These are phyloP conservation scores for Perilla frutescens DNA, from an alignment of 257 asterid genomes.

Conservation along the genomic window DNA sequence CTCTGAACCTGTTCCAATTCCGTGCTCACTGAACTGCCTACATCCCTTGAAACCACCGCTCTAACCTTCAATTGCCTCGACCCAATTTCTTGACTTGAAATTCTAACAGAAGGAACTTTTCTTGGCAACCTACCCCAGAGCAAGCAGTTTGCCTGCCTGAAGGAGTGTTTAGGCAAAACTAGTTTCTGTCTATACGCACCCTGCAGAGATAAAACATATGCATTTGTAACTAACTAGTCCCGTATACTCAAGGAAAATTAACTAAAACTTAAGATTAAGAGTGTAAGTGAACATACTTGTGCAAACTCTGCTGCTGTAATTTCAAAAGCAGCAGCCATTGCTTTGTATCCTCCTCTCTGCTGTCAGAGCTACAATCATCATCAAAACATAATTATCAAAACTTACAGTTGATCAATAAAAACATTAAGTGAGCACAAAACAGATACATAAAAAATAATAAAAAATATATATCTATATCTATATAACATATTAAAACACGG, in stretches of 20 bases:
- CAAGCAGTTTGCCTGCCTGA: slow-evolving; percentile 28
- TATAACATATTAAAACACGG: too few species aligned
- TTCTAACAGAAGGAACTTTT: slow-evolving; percentile 1
- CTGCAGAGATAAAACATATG: slow-evolving; percentile 11
- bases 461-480: too few species aligned
- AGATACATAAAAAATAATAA: not conserved
- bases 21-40: slow-evolving; percentile 17
- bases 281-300: slow-evolving; percentile 46
- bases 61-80: slow-evolving; percentile 23
- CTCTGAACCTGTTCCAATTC: slow-evolving; percentile 33
- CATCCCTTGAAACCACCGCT: slow-evolving; percentile 33
- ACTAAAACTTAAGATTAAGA: not conserved
- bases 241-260: not conserved
- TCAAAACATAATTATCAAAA: not conserved
- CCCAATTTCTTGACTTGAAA: slow-evolving; percentile 13
- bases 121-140: slow-evolving; percentile 29
- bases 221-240: not conserved
- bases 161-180: slow-evolving; percentile 32
- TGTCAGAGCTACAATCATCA: slow-evolving; percentile 25
- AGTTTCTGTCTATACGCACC: slow-evolving; percentile 33
- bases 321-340: slow-evolving; percentile 68
- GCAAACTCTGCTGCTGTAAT: slow-evolving; percentile 67
- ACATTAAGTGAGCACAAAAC: not conserved
- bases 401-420: not conserved
- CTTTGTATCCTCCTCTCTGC: slow-evolving; percentile 7